These are phyloP conservation scores for Ramularia collo-cygni DNA, from an alignment of 2,329 filamentous ascomycete genomes.

Conservation along the genomic window DNA sequence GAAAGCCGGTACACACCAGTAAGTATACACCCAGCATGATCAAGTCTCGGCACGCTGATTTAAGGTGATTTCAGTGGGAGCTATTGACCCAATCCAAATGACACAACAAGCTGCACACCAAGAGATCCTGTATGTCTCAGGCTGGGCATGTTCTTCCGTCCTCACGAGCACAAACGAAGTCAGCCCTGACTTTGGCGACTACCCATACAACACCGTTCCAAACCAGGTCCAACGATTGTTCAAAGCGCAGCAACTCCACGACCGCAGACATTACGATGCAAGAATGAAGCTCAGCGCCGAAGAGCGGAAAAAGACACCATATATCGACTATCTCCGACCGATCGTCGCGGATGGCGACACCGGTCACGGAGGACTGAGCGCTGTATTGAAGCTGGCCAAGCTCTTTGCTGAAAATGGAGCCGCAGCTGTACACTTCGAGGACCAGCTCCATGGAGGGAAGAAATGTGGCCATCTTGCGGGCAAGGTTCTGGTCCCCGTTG, in stretches of 20 bases:
- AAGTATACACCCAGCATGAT: slow-evolving; percentile 34
- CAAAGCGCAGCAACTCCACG: slow-evolving; percentile 95
- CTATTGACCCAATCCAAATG: slow-evolving; percentile 99
- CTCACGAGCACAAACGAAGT: slow-evolving; percentile 95
- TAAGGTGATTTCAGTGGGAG: too few species aligned
- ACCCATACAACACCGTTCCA: slow-evolving; percentile 97
- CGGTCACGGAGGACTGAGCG: slow-evolving; percentile 82
- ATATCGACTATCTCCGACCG: slow-evolving; percentile 85
- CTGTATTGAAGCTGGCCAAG: slow-evolving; percentile 93
- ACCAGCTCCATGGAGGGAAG: slow-evolving; percentile 95
- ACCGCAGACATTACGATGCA: slow-evolving; percentile 88
- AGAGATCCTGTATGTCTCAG: slow-evolving; percentile 91
- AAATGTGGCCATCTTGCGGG: slow-evolving; percentile 96
- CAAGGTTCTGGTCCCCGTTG: slow-evolving; percentile 87
- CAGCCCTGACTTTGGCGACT: slow-evolving; percentile 95
- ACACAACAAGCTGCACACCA: slow-evolving; percentile 95
- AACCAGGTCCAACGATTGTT: slow-evolving; percentile 95
- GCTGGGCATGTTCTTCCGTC: slow-evolving; percentile 94
- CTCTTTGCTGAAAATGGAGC: slow-evolving; percentile 96
- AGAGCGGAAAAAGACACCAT: slow-evolving; percentile 68
- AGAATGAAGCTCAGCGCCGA: slow-evolving; percentile 70
- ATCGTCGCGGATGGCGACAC: slow-evolving; percentile 97
- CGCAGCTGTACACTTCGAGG: slow-evolving; percentile 93
- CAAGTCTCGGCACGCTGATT: too few species aligned
- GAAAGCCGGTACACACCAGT: slow-evolving; percentile 91